Evolutionary conservation across 176 grass and related monocot genomes (phyloP).

Genomic region (Echinochloa phyllopogon): DNA sequence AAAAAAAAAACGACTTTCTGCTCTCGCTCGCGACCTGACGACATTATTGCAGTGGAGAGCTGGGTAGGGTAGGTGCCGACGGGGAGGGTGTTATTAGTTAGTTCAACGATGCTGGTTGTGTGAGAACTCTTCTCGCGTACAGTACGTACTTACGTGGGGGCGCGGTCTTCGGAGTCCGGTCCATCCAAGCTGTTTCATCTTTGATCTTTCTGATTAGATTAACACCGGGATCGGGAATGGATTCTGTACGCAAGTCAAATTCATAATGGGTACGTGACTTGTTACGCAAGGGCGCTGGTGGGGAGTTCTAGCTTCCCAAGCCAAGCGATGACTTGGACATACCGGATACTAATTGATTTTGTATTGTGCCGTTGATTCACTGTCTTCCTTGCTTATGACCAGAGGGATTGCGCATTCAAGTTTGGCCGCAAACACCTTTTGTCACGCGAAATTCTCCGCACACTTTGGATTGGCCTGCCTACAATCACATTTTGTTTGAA

Average conservation of each 20-base stretch:
- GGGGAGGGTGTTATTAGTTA: constrained; percentile 1
- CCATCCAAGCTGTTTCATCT: neutral
- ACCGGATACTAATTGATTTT: neutral
- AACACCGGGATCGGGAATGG: neutral
- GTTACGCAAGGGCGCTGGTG: neutral
- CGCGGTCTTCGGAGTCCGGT: neutral
- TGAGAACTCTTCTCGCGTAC: constrained; percentile 17
- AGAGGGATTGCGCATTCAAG: neutral
- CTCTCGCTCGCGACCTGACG: neutral
- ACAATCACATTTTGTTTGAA: neutral
- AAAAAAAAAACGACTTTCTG: constrained; percentile 4
- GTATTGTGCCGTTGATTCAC: neutral
- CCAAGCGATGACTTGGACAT: neutral
- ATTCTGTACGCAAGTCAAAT: neutral
- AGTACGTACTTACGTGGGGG: neutral
- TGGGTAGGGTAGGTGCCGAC: constrained; percentile 8
- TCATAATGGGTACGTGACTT: neutral
- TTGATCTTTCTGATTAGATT: neutral
- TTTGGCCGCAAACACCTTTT: neutral
- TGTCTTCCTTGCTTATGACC: neutral
- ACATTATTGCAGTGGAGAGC: neutral
- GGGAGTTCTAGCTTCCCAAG: constrained; percentile 8
- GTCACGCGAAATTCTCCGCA: neutral
- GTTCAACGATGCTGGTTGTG: neutral
- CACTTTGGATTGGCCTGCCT: neutral